A percentile compares a stretch with the other conserved stretches of the same genome.
phyloP scores from a whole-genome alignment of 2,329 filamentous ascomycete species.

The Aspergillus persii region DNA sequence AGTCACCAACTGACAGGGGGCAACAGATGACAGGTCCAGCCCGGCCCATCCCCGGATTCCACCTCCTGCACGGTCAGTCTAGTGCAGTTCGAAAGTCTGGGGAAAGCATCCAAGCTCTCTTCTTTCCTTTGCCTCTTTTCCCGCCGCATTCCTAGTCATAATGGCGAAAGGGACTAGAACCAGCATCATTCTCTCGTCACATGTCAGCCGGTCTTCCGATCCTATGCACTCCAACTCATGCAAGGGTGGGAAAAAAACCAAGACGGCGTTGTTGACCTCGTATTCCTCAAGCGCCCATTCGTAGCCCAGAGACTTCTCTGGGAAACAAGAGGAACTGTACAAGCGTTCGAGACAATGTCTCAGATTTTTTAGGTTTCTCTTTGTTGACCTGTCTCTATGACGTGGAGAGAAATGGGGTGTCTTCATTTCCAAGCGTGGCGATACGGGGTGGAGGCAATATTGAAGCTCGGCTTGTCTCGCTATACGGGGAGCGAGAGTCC shows the following conservation, averaged over 20 bases:
- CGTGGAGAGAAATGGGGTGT: neutral
- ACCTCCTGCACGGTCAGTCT: neutral
- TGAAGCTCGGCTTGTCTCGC: neutral
- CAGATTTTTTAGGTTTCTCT: neutral
- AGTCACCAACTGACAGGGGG: no score
- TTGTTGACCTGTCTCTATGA: neutral
- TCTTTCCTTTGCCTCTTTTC: neutral
- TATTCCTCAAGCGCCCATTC: constrained; percentile 19
- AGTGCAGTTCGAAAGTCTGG: neutral
- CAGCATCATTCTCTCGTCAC: neutral
- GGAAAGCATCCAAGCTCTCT: neutral
- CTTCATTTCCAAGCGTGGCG: neutral
- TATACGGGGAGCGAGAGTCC: no score
- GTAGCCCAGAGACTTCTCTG: neutral
- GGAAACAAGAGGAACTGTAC: neutral
- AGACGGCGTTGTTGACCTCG: constrained; percentile 24
- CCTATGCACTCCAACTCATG: neutral
- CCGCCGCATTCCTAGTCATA: neutral
- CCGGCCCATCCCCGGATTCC: neutral
- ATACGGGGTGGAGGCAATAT: neutral
- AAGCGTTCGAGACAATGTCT: neutral
- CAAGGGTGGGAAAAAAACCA: neutral
- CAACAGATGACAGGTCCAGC: neutral
- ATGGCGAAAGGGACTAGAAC: neutral
- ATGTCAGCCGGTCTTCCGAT: neutral